Base-by-base conservation (phyloP, 345 rosid species). In the Psidium guajava region DNA sequence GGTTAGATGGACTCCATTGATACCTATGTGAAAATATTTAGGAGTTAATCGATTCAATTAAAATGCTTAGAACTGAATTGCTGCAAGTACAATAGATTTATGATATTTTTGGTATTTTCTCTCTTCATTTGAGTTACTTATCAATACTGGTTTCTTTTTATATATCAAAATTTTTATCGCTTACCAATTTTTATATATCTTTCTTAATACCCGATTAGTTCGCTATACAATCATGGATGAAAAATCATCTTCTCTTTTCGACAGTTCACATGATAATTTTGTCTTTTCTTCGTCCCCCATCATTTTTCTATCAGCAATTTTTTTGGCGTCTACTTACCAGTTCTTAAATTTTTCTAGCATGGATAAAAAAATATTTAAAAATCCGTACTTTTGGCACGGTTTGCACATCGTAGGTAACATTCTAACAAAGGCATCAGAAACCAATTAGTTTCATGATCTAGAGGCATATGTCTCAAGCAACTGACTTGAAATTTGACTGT, bases 251-350 rank as follows among this genome's bases (percentile, higher is more conserved):
- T 3, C 15, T 6, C 28, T 61, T 59, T 13, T 6, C 3, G 3
- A 61, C 0, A 61, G 20, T 61, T 61, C 15, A 18, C 74, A 28
- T 14, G 40, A 8, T 61, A 27, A 61, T 28, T 61, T 61, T 36
- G 3, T 28, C 40, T 0, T 0, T 0, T 6, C 14, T 27, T 59
- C 1, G 40, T 14, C 0, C 36, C 15, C 32, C 2, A 50, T 50
- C 52, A 11, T 12, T n/a, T n/a, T 58, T 5, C 16, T 58, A 12
- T 50, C 1, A 1, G 2, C 0, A 12, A 0, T 27, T 0, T 61
- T 61, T 27, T 27, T 36, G 10, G 1, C 54, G 5, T 14, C 18
- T 52, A 52, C 18, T 52, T 52, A 14, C 6, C 54, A 52, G 4
- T 6, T 59, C 27, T 12, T 59, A 59, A 59, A 27, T n/a, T 27